Evolutionary conservation across 305 asterid species (phyloP), one percentile per base, ranked within the genome.

Genomic region (Fraxinus nigra): DNA sequence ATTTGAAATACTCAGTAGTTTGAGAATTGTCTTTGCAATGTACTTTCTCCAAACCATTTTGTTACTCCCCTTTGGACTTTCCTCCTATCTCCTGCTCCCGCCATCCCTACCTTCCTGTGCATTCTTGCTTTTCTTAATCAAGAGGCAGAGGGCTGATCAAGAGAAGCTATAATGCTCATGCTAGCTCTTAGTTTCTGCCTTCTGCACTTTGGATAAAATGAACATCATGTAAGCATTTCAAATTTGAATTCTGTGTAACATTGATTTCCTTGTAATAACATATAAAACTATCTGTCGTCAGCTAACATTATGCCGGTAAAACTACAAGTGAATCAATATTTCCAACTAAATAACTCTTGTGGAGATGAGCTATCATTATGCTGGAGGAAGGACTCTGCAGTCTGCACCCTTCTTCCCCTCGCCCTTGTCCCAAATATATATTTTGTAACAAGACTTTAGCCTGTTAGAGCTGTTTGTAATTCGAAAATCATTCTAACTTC

Each of bases 401-500:
- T 9, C 73, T 67, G 35, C 75, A 28, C 30, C 14, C 20, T 61
- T 48, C 46, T 54, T 20, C 10, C 13, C 40, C 40, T 38, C 38
- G 2, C 28, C 78, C 63, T 26, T 79, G 78, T 48, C 37, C 56
- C 16, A 37, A 26, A 78, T 16, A 22, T 35, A 70, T 46, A 63
- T 61, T 63, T 72, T 38, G 26, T 61, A 33, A 30, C 77, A 30
- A 37, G 76, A 81, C 32, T 48, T 43, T 76, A 48, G 76, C 30
- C 54, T 46, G 20, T 56, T 61, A n/a, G 83, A 81, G 43, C 72
- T 79, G 34, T 82, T 35, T 40, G 8, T 54, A 56, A 6, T 37
- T 78, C 9, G 51, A 20, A 11, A 78, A n/a, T 14, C 35, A 24
- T 79, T 82, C 87, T 87, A 79, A 84, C 88, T 70, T 84, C 18